Percentiles rank a stretch among this genome's conserved stretches.
These are phyloP conservation scores for Eucalyptus pauciflora DNA, from an alignment of 345 rosid species.

Conservation along the genomic window DNA sequence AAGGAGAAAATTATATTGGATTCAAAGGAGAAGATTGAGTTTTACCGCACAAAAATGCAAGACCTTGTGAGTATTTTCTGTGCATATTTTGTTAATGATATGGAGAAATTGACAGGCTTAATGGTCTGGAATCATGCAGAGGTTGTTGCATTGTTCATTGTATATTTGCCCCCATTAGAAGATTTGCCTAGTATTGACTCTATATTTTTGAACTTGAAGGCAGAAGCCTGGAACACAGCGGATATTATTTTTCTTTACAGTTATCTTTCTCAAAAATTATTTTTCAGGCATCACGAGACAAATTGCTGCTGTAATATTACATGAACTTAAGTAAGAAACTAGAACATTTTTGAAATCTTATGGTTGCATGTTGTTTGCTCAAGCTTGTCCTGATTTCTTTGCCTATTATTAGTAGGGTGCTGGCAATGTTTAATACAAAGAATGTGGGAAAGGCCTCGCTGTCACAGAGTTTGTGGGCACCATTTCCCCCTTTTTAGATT, in stretches of 20 bases:
- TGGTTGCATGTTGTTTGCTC: not conserved
- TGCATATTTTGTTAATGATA: not conserved
- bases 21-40: constrained; percentile 89
- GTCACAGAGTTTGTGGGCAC: not conserved
- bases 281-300: not conserved
- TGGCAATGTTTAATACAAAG: not conserved
- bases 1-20: constrained; percentile 50
- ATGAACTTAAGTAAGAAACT: not conserved
- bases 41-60: constrained; percentile 89
- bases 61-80: constrained; percentile 71
- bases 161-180: not conserved
- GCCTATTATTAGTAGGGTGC: not conserved
- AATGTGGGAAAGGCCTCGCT: not conserved
- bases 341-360: not conserved
- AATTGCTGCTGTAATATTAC: not conserved
- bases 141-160: not conserved
- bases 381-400: not conserved
- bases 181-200: not conserved
- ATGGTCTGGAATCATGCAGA: not conserved
- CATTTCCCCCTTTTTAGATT: not conserved
- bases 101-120: not conserved
- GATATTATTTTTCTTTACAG: not conserved
- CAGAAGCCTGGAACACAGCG: not conserved
- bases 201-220: not conserved
- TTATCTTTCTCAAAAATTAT: not conserved